A percentile compares a stretch with the other conserved stretches of the same genome.
These are phyloP conservation scores for Nicotiana obtusifolia DNA, from an alignment of 257 asterid species.

Conservation along the genomic window DNA sequence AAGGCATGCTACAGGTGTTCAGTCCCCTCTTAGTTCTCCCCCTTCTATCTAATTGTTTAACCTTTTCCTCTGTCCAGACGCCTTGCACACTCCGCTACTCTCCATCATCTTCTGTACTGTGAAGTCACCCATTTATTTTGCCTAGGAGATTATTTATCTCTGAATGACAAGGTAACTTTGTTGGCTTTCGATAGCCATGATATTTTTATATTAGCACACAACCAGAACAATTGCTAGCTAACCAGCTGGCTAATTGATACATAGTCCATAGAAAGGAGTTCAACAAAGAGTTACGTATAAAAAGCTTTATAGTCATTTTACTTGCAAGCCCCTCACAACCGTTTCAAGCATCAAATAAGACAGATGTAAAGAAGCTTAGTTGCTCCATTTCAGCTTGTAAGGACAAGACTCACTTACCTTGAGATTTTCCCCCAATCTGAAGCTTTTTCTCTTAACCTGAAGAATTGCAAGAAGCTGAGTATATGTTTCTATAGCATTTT, in stretches of 20 bases:
- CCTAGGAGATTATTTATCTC: neutral
- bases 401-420: constrained; percentile 36
- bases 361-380: neutral
- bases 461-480: constrained; percentile 73
- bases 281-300: neutral
- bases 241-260: neutral
- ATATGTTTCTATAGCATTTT: constrained; percentile 66
- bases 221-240: neutral
- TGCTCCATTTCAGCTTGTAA: constrained; percentile 9
- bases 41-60: neutral
- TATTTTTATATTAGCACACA: neutral
- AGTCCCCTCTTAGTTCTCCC: neutral
- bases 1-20: neutral
- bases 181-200: neutral
- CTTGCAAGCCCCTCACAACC: constrained; percentile 1
- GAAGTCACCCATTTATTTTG: neutral
- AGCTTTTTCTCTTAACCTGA: constrained; percentile 69
- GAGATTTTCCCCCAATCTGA: constrained; percentile 34
- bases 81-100: neutral
- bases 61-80: neutral
- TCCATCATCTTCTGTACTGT: neutral
- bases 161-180: neutral
- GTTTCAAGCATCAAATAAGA: neutral
- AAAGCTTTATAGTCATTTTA: neutral
- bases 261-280: neutral